A percentile compares a stretch with the other conserved stretches of the same genome.
Evolutionary conservation across 169 alveolate species (phyloP).

Genomic region (Plasmodium yoelii): DNA sequence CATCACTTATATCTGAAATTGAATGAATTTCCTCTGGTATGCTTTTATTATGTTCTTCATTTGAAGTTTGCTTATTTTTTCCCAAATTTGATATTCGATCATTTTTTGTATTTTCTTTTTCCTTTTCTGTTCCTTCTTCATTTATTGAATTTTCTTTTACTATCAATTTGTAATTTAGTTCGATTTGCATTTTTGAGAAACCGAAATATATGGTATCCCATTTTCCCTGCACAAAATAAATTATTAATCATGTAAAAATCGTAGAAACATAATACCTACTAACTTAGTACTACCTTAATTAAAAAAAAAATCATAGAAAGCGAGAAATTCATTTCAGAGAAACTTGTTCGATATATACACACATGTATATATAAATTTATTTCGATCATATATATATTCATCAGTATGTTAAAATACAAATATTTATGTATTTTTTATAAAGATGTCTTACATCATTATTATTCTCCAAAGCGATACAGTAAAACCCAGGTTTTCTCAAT

Average conservation of each 20-base stretch:
- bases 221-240: slow-evolving; percentile 23
- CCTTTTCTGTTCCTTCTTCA: not conserved
- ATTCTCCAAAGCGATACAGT: slow-evolving; percentile 56
- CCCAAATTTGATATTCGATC: not conserved
- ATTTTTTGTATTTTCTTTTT: not conserved
- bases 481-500: slow-evolving; percentile 53
- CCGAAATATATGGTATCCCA: slow-evolving; percentile 74
- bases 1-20: slow-evolving; percentile 3
- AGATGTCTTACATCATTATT: slow-evolving; percentile 22
- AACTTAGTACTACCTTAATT: not conserved
- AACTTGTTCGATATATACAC: too few species aligned
- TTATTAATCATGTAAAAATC: not conserved
- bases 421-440: not conserved
- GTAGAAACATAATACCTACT: not conserved
- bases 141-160: not conserved
- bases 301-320: not conserved
- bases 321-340: not conserved
- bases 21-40: not conserved
- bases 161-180: slow-evolving; percentile 40
- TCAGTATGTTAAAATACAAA: not conserved
- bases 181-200: slow-evolving; percentile 50
- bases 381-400: not conserved
- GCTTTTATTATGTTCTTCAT: not conserved
- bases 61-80: not conserved
- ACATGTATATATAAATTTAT: too few species aligned